A percentile compares a stretch with the other conserved stretches of the same genome.
Evolutionary conservation across 2,329 filamentous ascomycete genomes (phyloP).

Genomic region (Volutella citrinella): DNA sequence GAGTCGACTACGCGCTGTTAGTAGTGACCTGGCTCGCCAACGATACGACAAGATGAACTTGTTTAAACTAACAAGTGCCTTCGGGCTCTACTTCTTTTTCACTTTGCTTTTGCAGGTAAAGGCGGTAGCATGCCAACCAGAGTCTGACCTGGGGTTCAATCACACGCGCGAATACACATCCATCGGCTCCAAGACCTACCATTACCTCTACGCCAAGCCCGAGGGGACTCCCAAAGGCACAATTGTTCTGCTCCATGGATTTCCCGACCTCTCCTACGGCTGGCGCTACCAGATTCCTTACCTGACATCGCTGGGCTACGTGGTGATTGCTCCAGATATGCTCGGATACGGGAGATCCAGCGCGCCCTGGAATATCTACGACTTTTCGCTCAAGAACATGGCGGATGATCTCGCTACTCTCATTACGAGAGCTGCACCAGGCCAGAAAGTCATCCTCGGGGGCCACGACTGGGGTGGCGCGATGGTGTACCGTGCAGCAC

Average conservation of each 20-base stretch:
- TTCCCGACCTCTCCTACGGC: constrained; percentile 71
- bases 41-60: no score
- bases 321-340: constrained; percentile 76
- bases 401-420: constrained; percentile 71
- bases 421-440: constrained; percentile 45
- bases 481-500: constrained; percentile 66
- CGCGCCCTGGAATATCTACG: constrained; percentile 53
- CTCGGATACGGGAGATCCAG: constrained; percentile 76
- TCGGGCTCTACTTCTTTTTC: no score
- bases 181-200: constrained; percentile 48
- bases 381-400: constrained; percentile 66
- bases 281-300: constrained; percentile 82
- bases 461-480: constrained; percentile 83
- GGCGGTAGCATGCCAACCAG: no score
- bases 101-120: no score
- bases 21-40: no score
- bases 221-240: constrained; percentile 34
- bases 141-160: constrained; percentile 4
- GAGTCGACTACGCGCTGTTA: no score
- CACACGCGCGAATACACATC: constrained; percentile 4
- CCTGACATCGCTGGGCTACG: constrained; percentile 64
- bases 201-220: constrained; percentile 51
- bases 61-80: no score
- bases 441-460: constrained; percentile 63
- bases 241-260: constrained; percentile 62